These are phyloP conservation scores for Clonostachys chloroleuca DNA, from an alignment of 2,329 filamentous ascomycete species.

Conservation along the genomic window DNA sequence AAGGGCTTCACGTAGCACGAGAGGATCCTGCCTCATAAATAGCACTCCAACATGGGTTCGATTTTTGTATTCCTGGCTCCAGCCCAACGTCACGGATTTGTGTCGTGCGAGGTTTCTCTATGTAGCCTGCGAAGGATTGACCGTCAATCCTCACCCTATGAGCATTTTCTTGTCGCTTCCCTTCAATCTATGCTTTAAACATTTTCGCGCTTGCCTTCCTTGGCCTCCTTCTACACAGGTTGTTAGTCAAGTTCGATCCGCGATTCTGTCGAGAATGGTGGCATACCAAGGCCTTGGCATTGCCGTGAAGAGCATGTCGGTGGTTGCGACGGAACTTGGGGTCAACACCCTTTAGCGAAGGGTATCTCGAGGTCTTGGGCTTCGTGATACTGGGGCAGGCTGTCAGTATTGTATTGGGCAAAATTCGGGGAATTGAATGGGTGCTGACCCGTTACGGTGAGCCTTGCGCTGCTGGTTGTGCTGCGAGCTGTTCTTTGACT, in stretches of 20 bases:
- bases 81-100: too few relatives aligned
- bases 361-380: constrained; percentile 98
- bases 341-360: constrained; percentile 96
- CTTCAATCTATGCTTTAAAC: constrained; percentile 42
- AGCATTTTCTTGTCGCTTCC: too few relatives aligned
- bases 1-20: too few relatives aligned
- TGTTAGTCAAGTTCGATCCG: constrained; percentile 19
- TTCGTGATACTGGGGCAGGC: constrained; percentile 84
- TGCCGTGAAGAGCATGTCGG: constrained; percentile 98
- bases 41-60: too few relatives aligned
- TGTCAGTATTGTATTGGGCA: neutral
- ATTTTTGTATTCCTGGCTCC: too few relatives aligned
- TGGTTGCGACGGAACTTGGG: constrained; percentile 99
- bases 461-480: constrained; percentile 98
- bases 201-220: constrained; percentile 89
- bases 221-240: constrained; percentile 80
- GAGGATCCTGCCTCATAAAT: too few relatives aligned
- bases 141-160: too few relatives aligned
- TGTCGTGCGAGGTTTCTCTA: too few relatives aligned
- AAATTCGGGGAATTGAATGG: neutral
- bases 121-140: too few relatives aligned
- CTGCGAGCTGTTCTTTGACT: constrained; percentile 99
- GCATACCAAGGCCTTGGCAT: constrained; percentile 93
- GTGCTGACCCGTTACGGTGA: constrained; percentile 92
- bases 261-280: constrained; percentile 2